Evolutionary conservation across 768 basidiomycete species (phyloP).

Genomic region (Mycena capillaripes): DNA sequence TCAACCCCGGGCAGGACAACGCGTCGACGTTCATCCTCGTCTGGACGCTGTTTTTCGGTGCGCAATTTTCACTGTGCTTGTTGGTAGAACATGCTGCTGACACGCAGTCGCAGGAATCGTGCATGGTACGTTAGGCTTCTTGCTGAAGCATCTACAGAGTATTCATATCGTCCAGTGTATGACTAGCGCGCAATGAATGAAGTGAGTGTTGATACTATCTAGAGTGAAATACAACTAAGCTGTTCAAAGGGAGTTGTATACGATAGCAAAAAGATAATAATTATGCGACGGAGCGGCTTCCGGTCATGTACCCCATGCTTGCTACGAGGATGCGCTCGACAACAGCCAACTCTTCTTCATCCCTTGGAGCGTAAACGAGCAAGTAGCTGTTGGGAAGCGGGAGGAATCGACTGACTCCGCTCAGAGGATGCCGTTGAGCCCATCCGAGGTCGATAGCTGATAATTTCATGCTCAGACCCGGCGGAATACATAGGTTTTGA

Average conservation of each 20-base stretch:
- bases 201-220: conserved; percentile 8
- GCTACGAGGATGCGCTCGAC: conserved; percentile 42
- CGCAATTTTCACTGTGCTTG: conserved; percentile 42
- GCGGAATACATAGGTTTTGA: neutral
- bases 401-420: conserved; percentile 27
- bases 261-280: neutral
- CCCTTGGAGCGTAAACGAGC: conserved; percentile 45
- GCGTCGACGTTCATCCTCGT: conserved; percentile 91
- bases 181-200: neutral
- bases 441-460: conserved; percentile 44
- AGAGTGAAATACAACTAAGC: neutral
- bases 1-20: conserved; percentile 92
- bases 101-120: conserved; percentile 56
- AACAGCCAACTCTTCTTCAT: conserved; percentile 43
- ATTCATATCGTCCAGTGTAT: conserved; percentile 9
- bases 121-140: conserved; percentile 53
- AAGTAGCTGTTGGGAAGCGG: conserved; percentile 41
- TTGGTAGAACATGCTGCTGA: neutral
- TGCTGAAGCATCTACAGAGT: neutral
- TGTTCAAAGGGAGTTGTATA: neutral
- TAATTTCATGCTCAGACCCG: neutral
- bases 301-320: conserved; percentile 41
- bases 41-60: conserved; percentile 96
- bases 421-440: conserved; percentile 46
- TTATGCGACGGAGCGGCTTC: conserved; percentile 34